phyloP scores from a whole-genome alignment of 495 filamentous ascomycete genomes.

The Neurospora sp. region DNA sequence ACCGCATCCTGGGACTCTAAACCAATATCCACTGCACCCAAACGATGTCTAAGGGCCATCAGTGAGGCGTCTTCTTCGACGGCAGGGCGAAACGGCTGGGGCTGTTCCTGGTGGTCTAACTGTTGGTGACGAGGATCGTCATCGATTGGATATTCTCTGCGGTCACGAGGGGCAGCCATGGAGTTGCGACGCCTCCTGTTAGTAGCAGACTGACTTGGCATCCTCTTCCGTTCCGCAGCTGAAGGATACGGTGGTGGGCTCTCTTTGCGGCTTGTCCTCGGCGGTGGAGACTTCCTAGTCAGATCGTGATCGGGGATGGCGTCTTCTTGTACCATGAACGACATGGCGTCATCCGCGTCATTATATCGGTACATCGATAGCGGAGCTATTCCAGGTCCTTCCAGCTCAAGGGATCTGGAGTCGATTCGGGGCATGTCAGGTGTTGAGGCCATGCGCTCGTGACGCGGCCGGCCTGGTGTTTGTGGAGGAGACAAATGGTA shows the following conservation, averaged over 20 bases:
- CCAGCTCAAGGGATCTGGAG: background rate
- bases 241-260: constrained; percentile 19
- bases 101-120: background rate
- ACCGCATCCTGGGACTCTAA: background rate
- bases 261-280: constrained; percentile 8
- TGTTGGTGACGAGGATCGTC: constrained; percentile 1
- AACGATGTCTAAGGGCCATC: background rate
- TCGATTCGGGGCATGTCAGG: constrained; percentile 1
- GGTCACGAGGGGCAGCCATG: constrained; percentile 6
- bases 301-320: constrained; percentile 4
- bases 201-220: constrained; percentile 11
- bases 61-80: background rate
- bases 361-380: background rate
- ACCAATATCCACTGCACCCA: background rate
- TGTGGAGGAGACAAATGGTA: constrained; percentile 1
- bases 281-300: constrained; percentile 6
- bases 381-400: background rate
- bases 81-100: background rate
- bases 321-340: constrained; percentile 19
- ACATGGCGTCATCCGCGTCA: constrained; percentile 13
- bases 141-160: constrained; percentile 15
- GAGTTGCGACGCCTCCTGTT: constrained; percentile 10
- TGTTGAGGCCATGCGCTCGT: constrained; percentile 12
- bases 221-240: constrained; percentile 5
- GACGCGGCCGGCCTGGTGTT: constrained; percentile 1